These are phyloP conservation scores for Aegilops umbellulata DNA, from an alignment of 176 grass and related monocot genomes.

Conservation along the genomic window DNA sequence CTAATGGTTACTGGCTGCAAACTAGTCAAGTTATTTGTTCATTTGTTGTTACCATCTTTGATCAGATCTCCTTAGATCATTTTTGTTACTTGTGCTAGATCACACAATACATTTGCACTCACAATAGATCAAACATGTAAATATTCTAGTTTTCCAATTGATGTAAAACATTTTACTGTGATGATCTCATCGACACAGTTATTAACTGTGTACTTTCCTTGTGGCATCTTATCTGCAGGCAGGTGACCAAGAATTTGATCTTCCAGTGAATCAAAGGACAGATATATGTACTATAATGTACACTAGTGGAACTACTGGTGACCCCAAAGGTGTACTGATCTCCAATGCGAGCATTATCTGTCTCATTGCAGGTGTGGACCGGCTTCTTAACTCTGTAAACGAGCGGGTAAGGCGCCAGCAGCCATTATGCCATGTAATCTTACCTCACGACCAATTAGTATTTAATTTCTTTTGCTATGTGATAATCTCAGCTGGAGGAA, in stretches of 20 bases:
- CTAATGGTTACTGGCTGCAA: constrained; percentile 5
- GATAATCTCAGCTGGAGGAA: constrained; percentile 56
- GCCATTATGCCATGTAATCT: constrained; percentile 6
- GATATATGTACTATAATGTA: constrained; percentile 95
- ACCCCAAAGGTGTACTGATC: constrained; percentile 84
- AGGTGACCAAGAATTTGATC: constrained; percentile 61
- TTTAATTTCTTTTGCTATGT: constrained; percentile 23
- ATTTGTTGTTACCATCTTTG: constrained; percentile 1
- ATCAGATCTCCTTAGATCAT: not conserved
- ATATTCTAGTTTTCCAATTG: constrained; percentile 5
- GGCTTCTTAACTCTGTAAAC: constrained; percentile 49
- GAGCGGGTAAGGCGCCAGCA: constrained; percentile 46
- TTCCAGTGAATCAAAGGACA: constrained; percentile 58
- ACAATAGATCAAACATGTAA: not conserved
- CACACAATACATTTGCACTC: not conserved
- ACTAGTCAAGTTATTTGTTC: constrained; percentile 3
- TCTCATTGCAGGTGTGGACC: constrained; percentile 68
- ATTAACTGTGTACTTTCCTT: not conserved
- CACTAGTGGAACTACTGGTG: constrained; percentile 90
- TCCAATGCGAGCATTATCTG: constrained; percentile 74
- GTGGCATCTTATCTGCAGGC: constrained; percentile 44
- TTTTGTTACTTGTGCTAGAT: constrained; percentile 2
- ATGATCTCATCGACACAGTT: not conserved
- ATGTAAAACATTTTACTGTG: constrained; percentile 16
- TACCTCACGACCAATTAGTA: not conserved